Base-by-base conservation (phyloP, 2,329 filamentous ascomycete genomes). In the Pseudocercospora vitis region DNA sequence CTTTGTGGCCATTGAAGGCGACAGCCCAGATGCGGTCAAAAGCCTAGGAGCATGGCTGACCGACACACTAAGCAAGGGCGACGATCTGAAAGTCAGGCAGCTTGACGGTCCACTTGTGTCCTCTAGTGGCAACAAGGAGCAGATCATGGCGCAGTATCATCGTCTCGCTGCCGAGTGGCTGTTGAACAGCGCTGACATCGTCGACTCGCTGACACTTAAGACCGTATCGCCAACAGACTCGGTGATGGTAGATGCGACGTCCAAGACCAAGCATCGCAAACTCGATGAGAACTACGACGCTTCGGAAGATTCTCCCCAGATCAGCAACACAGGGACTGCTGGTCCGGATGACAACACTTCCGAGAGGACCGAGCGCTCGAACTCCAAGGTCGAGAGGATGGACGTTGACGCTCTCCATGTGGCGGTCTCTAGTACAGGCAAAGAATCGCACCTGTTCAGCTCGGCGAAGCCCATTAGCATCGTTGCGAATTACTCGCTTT, bases 1-100 rank as follows among this genome's bases (percentile, higher is more conserved):
- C 0, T 81, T 96, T 31, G 85, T 97, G 57, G 87, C 89, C 0
- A 76, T 97, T 23, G 92, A 97, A 70, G 91, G 91, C 0, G 79
- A 86, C 14, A 81, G 86, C 53, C 70, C 74, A 1, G 77, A 81
- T 7, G 81, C 88, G 3, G 84, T 89, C 3, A 74, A 78, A 2
- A 79, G 81, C 14, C 81, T 96, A 16, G 80, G 87, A 50, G 76
- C 78, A 28, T 86, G 85, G 62, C 75, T 95, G 64, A 78, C 74
- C 53, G 76, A 73, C 53, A 74, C 73, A 35, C 70, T 86, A 40
- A 71, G 71, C 44, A 79, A 77, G 32, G 78, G 79, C 57, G 76
- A 74, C 4, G 79, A 80, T 46, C 78, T 79, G 56, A 64, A 69
- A 11, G 75, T 82, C 31, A 74, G 72, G 12, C 66, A 80, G 4